Evolutionary conservation across 345 rosid species (phyloP), one percentile per base, ranked within the genome.

Genomic region (Corchorus olitorius): DNA sequence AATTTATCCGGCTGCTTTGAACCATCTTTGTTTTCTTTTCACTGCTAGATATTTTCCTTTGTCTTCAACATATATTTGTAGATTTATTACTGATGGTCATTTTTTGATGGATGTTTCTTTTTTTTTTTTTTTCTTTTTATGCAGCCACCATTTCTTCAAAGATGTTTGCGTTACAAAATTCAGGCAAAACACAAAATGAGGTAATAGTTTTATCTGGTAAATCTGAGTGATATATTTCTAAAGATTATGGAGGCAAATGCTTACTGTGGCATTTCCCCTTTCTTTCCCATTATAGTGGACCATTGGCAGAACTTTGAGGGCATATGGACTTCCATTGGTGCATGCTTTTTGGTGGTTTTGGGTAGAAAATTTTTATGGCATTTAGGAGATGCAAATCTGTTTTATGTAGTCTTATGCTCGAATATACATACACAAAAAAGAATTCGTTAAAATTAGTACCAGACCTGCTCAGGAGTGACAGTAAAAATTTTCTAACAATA

Each of bases 91-190:
- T 33, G 9, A 4, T 9, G 11, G 9, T 13, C 46, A 52, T 70
- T 4, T 16, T 70, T 70, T 2, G 49, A 8, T 27, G 10, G 48
- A 20, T 33, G 33, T 22, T 66, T 5, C 0, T 46, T 3, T n/a
- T 41, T 65, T 3, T 41, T 19, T n/a, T 8, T 20, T 34, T 56
- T 35, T 74, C 62, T 65, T 71, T 61, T 37, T 37, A 2, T 86
- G 82, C 78, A 97, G 98, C 98, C 98, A 55, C 82, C 78, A 50
- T 94, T 91, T 86, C 92, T 89, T 62, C 98, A 92, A 84, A 87
- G 98, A 90, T 91, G 92, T 81, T 79, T 97, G 88, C 84, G 58
- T 68, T 97, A 97, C 88, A 89, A 90, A 86, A 89, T 97, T 75
- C 97, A 92, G 80, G 93, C 90, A 65, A 97, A 88, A 79, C 88